phyloP scores from a whole-genome alignment of 257 asterid genomes.

The Plectranthus barbatus region DNA sequence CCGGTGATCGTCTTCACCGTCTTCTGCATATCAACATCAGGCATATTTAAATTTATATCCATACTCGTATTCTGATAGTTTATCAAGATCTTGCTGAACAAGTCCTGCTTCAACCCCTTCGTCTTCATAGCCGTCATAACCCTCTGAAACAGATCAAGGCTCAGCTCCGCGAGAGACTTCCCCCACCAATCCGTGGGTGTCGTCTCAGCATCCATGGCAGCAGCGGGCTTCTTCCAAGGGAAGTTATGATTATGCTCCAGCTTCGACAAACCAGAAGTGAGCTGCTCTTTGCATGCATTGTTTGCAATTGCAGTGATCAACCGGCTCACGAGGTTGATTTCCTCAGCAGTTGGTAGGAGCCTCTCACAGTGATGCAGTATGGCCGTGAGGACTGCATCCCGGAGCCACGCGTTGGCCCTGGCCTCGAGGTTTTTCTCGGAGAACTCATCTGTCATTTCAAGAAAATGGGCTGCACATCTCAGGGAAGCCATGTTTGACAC shows the following conservation, averaged over 20 bases:
- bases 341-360: slow-evolving; percentile 56
- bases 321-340: slow-evolving; percentile 47
- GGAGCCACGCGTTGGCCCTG: slow-evolving; percentile 48
- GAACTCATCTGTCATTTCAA: slow-evolving; percentile 84
- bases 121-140: slow-evolving; percentile 64
- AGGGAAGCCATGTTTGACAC: slow-evolving; percentile 56
- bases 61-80: slow-evolving; percentile 71
- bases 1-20: slow-evolving; percentile 56
- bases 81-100: slow-evolving; percentile 64
- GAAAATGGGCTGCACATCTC: slow-evolving; percentile 61
- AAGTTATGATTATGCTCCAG: slow-evolving; percentile 64
- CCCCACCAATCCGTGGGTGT: slow-evolving; percentile 99
- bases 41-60: slow-evolving; percentile 35
- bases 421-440: slow-evolving; percentile 69
- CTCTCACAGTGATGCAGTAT: slow-evolving; percentile 58
- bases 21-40: slow-evolving; percentile 53
- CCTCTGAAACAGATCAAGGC: slow-evolving; percentile 68
- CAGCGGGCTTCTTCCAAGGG: slow-evolving; percentile 31
- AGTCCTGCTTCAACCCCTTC: slow-evolving; percentile 80
- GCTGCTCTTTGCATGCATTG: slow-evolving; percentile 84
- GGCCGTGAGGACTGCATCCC: slow-evolving; percentile 57
- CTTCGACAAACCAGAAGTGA: slow-evolving; percentile 74
- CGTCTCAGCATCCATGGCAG: slow-evolving; percentile 40
- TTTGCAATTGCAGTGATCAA: slow-evolving; percentile 59
- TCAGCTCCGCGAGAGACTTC: slow-evolving; percentile 44